Evolutionary conservation across 441 rosid genomes (phyloP), one percentile per base, ranked within the genome.

Genomic region (Manihot esculenta): DNA sequence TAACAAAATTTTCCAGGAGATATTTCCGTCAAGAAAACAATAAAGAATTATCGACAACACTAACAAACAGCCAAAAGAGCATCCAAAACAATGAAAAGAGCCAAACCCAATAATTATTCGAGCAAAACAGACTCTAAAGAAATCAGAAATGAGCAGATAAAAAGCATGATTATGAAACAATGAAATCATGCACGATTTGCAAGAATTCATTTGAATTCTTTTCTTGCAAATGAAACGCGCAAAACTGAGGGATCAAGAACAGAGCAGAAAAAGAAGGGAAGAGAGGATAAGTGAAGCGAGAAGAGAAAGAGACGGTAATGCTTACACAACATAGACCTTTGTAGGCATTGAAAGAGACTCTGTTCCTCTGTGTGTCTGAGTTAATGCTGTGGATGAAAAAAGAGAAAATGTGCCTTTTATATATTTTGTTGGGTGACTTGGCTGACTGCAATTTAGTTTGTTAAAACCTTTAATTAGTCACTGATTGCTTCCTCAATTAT

Each of bases 281-380:
- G 53, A 65, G 53, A 8, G 13, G 0, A 18, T 13, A 7, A 42
- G 44, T 9, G 51, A 61, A 73, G 4, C 10, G 69, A 15, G 21
- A 55, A 64, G 61, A 23, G 30, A 60, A 60, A 45, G 62, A 58
- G 45, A 70, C 10, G 20, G 24, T 54, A 45, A 71, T 62, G 70
- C 90, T 80, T 77, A 87, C 95, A 87, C 84, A 58, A 89, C 74
- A 68, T 85, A 86, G 69, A 89, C 70, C 79, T 86, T 88, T 49
- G 83, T 27, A 26, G 85, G 91, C 95, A 87, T 89, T 72, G 83
- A 53, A 17, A 7, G 76, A 56, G 41, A 7, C 7, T 35, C 6
- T 35, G 3, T 7, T 5, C 5, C 41, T 35, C 41, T 35, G 7
- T 35, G 41, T 35, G 41, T 35, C 41, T 0, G 41, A 2, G 7